These are phyloP conservation scores for Aspergillus ochraceoroseus DNA, from an alignment of 2,329 filamentous ascomycete species.

Conservation along the genomic window DNA sequence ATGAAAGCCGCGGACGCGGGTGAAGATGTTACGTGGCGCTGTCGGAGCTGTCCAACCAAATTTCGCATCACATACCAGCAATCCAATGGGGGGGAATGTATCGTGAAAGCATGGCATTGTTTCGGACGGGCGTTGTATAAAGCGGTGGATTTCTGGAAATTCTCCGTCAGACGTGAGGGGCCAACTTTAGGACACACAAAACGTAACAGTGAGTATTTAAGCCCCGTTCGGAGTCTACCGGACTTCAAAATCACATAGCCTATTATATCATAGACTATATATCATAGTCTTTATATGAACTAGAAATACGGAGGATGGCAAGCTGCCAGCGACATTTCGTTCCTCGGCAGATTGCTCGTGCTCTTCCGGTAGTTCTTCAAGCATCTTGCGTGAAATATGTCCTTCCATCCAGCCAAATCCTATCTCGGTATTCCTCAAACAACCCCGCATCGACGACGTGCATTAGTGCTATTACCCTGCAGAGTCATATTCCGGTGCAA, in stretches of 20 bases:
- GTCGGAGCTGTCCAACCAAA: constrained; percentile 6
- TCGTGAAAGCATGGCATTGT: constrained; percentile 7
- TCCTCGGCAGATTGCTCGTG: too few species aligned
- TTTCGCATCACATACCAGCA: background rate
- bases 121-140: constrained; percentile 7
- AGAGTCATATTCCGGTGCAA: too few species aligned
- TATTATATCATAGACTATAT: too few species aligned
- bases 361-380: too few species aligned
- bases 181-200: background rate
- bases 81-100: background rate
- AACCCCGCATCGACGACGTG: too few species aligned
- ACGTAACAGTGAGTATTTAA: constrained; percentile 10
- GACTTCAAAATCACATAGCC: constrained; percentile 1
- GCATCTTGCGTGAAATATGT: too few species aligned
- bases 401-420: too few species aligned
- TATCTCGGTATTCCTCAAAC: too few species aligned
- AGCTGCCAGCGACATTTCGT: too few species aligned
- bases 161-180: constrained; percentile 6
- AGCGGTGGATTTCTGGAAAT: constrained; percentile 5
- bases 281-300: too few species aligned
- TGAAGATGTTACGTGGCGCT: background rate
- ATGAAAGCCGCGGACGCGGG: background rate
- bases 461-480: too few species aligned
- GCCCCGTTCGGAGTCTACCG: background rate
- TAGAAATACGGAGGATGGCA: too few species aligned